Percentiles rank a stretch among this genome's conserved stretches.
phyloP scores from a whole-genome alignment of 148 eudicot species.

The Cornus florida region DNA sequence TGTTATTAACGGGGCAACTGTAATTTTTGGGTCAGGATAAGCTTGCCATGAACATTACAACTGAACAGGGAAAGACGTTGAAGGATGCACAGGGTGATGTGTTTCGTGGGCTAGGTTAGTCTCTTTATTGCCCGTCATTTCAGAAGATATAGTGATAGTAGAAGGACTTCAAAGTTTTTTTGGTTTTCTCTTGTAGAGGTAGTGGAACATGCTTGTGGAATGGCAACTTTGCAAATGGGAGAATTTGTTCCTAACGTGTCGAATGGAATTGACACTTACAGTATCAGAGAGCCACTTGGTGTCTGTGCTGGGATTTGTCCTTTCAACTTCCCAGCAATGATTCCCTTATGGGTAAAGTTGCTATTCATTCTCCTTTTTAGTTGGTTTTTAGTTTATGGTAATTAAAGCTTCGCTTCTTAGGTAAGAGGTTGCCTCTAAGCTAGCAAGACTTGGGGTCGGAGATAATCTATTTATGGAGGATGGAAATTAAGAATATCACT shows the following conservation, averaged over 20 bases:
- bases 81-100: slow-evolving; percentile 99
- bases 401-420: too few species aligned
- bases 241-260: slow-evolving; percentile 82
- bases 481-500: too few species aligned
- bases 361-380: not conserved
- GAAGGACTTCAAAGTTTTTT: not conserved
- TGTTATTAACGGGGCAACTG: not conserved
- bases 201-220: slow-evolving; percentile 98
- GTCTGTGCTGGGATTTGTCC: slow-evolving; percentile 99
- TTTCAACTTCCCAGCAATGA: slow-evolving; percentile 96
- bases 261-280: slow-evolving; percentile 87
- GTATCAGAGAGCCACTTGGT: slow-evolving; percentile 94
- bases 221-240: slow-evolving; percentile 97
- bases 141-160: not conserved
- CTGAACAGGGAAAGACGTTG: slow-evolving; percentile 97
- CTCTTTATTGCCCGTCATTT: not conserved
- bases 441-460: too few species aligned
- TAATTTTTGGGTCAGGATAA: slow-evolving; percentile 62
- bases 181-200: slow-evolving; percentile 62
- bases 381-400: not conserved
- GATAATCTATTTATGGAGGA: too few species aligned
- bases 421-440: too few species aligned
- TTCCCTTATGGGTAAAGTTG: slow-evolving; percentile 84
- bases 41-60: slow-evolving; percentile 83
- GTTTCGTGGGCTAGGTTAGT: slow-evolving; percentile 92